phyloP scores from a whole-genome alignment of 345 rosid genomes.

The Gossypium arboreum region DNA sequence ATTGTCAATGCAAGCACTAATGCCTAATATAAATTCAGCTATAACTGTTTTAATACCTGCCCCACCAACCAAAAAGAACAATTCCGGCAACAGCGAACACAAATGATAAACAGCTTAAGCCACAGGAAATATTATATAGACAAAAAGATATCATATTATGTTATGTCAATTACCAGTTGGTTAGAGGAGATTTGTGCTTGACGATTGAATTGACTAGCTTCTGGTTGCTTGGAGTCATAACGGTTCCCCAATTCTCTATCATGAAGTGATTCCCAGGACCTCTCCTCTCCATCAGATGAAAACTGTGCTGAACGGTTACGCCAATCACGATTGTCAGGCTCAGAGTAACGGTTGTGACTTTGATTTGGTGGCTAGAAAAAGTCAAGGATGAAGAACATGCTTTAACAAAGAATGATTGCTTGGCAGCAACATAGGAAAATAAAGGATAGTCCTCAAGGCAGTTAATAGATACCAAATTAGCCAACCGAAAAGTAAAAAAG shows the following conservation, averaged over 20 bases:
- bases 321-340: constrained; percentile 93
- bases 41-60: neutral
- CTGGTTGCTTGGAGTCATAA: constrained; percentile 44
- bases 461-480: neutral
- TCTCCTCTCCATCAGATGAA: constrained; percentile 59
- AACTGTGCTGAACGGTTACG: constrained; percentile 60
- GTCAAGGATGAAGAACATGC: neutral
- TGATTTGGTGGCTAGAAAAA: constrained; percentile 42
- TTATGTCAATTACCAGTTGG: constrained; percentile 44
- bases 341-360: constrained; percentile 58
- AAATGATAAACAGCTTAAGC: neutral
- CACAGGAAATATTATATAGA: neutral
- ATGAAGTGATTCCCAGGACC: constrained; percentile 58
- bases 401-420: neutral
- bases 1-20: neutral
- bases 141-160: neutral
- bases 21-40: neutral
- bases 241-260: constrained; percentile 41
- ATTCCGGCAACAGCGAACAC: neutral
- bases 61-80: neutral
- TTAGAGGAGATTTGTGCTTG: constrained; percentile 45
- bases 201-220: constrained; percentile 42
- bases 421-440: neutral
- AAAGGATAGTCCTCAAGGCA: neutral
- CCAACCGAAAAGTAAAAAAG: neutral